Conservation (phyloP, 2,329 filamentous ascomycete genomes). For the Fusarium caatingaense region DNA sequence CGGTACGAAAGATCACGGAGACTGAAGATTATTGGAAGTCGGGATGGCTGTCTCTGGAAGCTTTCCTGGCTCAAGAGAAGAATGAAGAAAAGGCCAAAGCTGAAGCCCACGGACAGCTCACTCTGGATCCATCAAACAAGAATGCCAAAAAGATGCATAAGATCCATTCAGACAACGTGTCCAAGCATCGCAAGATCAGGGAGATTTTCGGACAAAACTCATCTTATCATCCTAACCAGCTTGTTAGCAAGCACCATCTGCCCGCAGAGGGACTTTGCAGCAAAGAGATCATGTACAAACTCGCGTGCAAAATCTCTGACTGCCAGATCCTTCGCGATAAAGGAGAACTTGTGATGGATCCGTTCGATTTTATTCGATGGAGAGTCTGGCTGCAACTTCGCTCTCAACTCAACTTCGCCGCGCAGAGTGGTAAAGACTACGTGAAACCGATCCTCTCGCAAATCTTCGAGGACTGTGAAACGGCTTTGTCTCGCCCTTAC, state of each 20-base stretch:
- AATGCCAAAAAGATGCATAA: slow-evolving; percentile 31
- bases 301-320: slow-evolving; percentile 51
- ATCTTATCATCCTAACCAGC: slow-evolving; percentile 53
- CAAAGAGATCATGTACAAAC: slow-evolving; percentile 51
- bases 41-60: slow-evolving; percentile 48
- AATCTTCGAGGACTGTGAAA: slow-evolving; percentile 18
- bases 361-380: slow-evolving; percentile 55
- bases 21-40: slow-evolving; percentile 47
- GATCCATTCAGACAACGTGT: slow-evolving; percentile 48
- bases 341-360: slow-evolving; percentile 50
- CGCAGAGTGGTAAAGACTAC: slow-evolving; percentile 11
- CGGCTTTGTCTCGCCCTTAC: slow-evolving; percentile 16
- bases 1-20: slow-evolving; percentile 47
- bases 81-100: slow-evolving; percentile 39
- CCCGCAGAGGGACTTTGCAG: slow-evolving; percentile 49
- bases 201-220: slow-evolving; percentile 49
- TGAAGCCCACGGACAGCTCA: not conserved
- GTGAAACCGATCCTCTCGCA: slow-evolving; percentile 15
- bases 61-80: slow-evolving; percentile 44
- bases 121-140: slow-evolving; percentile 21
- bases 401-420: not conserved
- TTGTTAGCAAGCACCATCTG: slow-evolving; percentile 50
- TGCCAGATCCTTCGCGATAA: slow-evolving; percentile 42
- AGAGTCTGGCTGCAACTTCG: slow-evolving; percentile 41
- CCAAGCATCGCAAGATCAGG: slow-evolving; percentile 50